A percentile compares a stretch with the other conserved stretches of the same genome.
phyloP scores from a whole-genome alignment of 2,329 filamentous ascomycete species.

The Ophiocordyceps robertsii region DNA sequence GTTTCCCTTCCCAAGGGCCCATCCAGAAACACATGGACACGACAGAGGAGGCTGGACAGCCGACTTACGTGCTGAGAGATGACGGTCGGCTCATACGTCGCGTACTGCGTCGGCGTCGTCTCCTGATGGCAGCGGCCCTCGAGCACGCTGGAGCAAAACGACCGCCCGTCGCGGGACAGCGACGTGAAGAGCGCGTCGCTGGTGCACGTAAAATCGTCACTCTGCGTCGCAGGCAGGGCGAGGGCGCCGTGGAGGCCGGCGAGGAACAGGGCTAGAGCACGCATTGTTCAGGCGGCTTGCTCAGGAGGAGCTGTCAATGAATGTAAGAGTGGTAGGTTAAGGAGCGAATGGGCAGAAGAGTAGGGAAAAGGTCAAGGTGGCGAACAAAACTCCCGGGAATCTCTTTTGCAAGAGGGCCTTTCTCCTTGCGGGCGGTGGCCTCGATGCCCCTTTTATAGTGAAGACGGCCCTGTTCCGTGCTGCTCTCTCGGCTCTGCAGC shows the following conservation, averaged over 20 bases:
- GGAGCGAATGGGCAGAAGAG: background rate
- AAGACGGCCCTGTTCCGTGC: background rate
- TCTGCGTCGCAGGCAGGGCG: slow-evolving; percentile 3
- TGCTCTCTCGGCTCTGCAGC: background rate
- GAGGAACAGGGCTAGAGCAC: background rate
- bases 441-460: background rate
- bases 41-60: background rate
- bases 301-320: background rate
- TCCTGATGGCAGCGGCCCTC: slow-evolving; percentile 6
- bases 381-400: too few species aligned
- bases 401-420: too few species aligned
- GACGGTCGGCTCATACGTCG: slow-evolving; percentile 13
- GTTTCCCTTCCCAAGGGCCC: background rate
- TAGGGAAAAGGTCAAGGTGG: background rate
- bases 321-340: too few species aligned
- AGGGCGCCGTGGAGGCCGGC: background rate
- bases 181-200: slow-evolving; percentile 17
- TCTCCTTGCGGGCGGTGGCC: too few species aligned
- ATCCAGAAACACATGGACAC: background rate
- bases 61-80: slow-evolving; percentile 18
- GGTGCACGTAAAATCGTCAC: slow-evolving; percentile 7
- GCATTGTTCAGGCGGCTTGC: background rate
- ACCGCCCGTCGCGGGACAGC: slow-evolving; percentile 10
- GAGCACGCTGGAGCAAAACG: slow-evolving; percentile 17
- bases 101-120: slow-evolving; percentile 14